These are phyloP conservation scores for Datisca glomerata DNA, from an alignment of 306 rosid species.

Conservation along the genomic window DNA sequence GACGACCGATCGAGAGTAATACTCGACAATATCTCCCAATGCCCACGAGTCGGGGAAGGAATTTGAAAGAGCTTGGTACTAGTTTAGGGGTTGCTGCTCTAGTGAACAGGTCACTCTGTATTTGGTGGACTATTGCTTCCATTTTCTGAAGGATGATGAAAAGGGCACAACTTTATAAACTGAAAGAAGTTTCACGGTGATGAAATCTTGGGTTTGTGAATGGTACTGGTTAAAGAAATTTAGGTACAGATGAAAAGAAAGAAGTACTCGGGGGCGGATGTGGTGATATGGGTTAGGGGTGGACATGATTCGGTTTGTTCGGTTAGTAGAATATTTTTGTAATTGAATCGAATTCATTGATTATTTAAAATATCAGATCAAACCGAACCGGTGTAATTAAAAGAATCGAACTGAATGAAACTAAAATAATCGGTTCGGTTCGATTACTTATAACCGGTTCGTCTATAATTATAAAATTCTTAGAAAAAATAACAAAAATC, in stretches of 20 bases:
- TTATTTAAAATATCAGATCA: no score
- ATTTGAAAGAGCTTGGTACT: slow-evolving; percentile 57
- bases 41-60: slow-evolving; percentile 92
- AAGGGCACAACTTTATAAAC: slow-evolving; percentile 7
- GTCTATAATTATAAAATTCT: no score
- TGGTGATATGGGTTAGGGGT: no score
- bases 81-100: slow-evolving; percentile 78
- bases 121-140: slow-evolving; percentile 36
- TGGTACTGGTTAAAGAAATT: slow-evolving; percentile 6
- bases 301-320: no score
- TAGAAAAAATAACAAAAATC: no score
- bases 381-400: no score
- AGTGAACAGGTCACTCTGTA: slow-evolving; percentile 66
- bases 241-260: slow-evolving; percentile 9
- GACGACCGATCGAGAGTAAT: slow-evolving; percentile 41
- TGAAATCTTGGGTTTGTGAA: slow-evolving; percentile 4
- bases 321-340: no score
- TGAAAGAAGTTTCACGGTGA: slow-evolving; percentile 2
- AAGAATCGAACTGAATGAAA: no score
- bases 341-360: no score
- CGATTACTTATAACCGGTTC: no score
- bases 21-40: slow-evolving; percentile 52
- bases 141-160: slow-evolving; percentile 23
- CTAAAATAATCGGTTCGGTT: no score
- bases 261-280: no score